Evolutionary conservation across 1,284 basidiomycete species (phyloP).

Genomic region (Puccinia brachypodii): DNA sequence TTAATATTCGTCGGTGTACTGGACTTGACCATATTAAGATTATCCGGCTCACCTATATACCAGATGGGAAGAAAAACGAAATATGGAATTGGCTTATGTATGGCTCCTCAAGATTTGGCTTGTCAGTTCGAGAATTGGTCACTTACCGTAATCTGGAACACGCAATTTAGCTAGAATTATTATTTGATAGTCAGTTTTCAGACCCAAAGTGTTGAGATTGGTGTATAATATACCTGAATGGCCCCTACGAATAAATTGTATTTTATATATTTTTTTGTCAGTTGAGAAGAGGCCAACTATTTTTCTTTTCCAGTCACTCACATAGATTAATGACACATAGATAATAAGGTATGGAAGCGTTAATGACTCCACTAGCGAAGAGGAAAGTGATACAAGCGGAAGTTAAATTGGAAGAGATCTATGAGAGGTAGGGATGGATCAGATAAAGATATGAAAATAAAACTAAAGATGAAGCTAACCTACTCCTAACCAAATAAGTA

Average conservation of each 20-base stretch:
- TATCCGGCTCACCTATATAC: not conserved
- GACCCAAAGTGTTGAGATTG: no score
- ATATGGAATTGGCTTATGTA: no score
- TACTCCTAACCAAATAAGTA: constrained; percentile 9
- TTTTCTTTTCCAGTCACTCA: no score
- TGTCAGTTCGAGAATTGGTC: not conserved
- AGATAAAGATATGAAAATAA: not conserved
- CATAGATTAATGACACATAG: not conserved
- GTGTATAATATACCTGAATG: constrained; percentile 10
- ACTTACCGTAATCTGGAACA: constrained; percentile 14
- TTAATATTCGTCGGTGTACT: not conserved
- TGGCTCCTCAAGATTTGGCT: not conserved
- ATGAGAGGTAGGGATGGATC: not conserved
- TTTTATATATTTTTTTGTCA: no score
- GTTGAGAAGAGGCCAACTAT: no score
- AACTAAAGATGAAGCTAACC: not conserved
- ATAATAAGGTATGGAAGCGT: not conserved
- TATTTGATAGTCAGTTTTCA: not conserved
- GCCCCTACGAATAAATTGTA: no score
- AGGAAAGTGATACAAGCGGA: constrained; percentile 1
- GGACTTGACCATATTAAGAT: constrained; percentile 2
- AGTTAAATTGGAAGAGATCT: constrained; percentile 3
- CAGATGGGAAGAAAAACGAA: not conserved
- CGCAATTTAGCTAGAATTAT: constrained; percentile 7
- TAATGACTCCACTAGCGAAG: constrained; percentile 1